Evolutionary conservation across 202 grass and related monocot genomes (phyloP).

Genomic region (Zoysia matrella): DNA sequence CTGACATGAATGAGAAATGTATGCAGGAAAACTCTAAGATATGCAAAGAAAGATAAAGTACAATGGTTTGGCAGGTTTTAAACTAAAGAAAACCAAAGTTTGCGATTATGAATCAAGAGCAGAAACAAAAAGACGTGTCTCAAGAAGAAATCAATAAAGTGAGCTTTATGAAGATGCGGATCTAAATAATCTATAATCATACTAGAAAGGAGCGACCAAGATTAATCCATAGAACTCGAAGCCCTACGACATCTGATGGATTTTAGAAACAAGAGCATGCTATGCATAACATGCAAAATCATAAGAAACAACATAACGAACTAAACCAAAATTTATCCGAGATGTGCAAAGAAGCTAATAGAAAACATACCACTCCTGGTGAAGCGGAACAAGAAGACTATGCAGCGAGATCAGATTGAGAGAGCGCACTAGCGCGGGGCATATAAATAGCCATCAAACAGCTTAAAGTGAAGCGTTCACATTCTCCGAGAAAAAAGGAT

Average conservation of each 20-base stretch:
- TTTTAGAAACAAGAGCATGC: neutral
- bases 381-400: conserved; percentile 10
- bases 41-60: too few relatives aligned
- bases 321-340: neutral
- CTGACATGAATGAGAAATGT: too few relatives aligned
- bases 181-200: neutral
- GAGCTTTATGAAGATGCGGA: neutral
- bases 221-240: neutral
- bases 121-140: neutral
- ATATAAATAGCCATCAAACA: conserved; percentile 33
- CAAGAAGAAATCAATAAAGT: neutral
- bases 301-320: neutral
- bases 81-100: neutral
- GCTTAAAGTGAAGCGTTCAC: neutral
- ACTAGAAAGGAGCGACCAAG: neutral
- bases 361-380: neutral
- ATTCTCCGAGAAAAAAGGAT: conserved; percentile 18
- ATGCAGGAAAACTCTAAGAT: too few relatives aligned
- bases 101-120: neutral
- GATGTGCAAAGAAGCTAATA: conserved; percentile 3
- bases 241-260: neutral
- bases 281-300: conserved; percentile 1
- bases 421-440: neutral
- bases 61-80: too few relatives aligned
- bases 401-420: neutral